Conservation (phyloP, 2,329 filamentous ascomycete species). For the Nothomitra cinnamomea region DNA sequence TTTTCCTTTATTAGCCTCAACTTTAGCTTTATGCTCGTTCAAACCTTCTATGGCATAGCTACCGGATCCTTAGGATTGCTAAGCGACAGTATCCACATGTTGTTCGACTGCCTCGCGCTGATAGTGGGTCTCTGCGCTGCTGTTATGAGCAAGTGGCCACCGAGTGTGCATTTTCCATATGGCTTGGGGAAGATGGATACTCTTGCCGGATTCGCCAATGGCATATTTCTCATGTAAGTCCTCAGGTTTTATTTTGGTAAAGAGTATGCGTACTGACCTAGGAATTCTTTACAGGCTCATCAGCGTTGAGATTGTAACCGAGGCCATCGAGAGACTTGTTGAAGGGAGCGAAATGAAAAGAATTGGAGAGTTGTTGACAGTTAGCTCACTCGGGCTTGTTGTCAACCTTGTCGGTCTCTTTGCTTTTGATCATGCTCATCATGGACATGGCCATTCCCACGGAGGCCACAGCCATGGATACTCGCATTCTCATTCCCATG, state of each 20-base stretch:
- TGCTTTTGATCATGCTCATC: slow-evolving; percentile 50
- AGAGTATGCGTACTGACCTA: slow-evolving; percentile 6
- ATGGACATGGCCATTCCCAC: slow-evolving; percentile 32
- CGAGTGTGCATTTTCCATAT: slow-evolving; percentile 76
- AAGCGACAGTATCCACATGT: slow-evolving; percentile 98
- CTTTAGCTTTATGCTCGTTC: slow-evolving; percentile 84
- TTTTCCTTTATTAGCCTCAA: slow-evolving; percentile 50
- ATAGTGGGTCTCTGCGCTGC: slow-evolving; percentile 80
- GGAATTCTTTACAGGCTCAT: slow-evolving; percentile 45
- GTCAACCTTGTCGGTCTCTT: slow-evolving; percentile 89
- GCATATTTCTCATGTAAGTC: slow-evolving; percentile 73
- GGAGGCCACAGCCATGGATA: slow-evolving; percentile 38
- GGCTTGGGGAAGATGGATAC: slow-evolving; percentile 96
- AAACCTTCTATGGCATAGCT: slow-evolving; percentile 83
- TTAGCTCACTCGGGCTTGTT: slow-evolving; percentile 68
- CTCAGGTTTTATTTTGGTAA: not conserved
- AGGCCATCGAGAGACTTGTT: slow-evolving; percentile 74
- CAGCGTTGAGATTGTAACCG: slow-evolving; percentile 88
- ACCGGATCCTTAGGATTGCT: slow-evolving; percentile 90
- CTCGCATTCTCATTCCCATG: slow-evolving; percentile 27
- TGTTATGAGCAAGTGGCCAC: slow-evolving; percentile 93
- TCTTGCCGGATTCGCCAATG: slow-evolving; percentile 88
- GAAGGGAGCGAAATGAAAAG: slow-evolving; percentile 73
- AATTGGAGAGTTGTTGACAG: slow-evolving; percentile 70
- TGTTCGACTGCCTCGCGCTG: slow-evolving; percentile 91